Percentiles rank a stretch among this genome's conserved stretches.
phyloP scores from a whole-genome alignment of 441 rosid species.

The Gossypium lobatum region DNA sequence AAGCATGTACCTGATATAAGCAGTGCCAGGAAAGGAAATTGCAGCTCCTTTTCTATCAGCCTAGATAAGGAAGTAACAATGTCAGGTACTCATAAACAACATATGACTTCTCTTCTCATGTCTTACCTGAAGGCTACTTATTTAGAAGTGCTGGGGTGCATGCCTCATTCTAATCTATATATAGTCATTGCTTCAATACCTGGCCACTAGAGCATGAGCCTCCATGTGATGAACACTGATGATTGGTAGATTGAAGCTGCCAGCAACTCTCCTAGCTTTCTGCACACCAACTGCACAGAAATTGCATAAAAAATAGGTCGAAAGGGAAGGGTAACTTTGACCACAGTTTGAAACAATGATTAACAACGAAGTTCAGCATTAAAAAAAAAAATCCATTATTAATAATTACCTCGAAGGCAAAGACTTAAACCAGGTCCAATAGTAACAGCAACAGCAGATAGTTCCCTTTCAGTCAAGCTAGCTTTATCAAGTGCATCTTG shows the following conservation, averaged over 20 bases:
- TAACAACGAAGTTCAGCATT: neutral
- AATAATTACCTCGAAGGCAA: constrained; percentile 76
- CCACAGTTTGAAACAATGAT: neutral
- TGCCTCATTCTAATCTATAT: neutral
- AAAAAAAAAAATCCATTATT: neutral
- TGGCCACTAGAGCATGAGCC: constrained; percentile 93
- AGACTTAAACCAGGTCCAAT: constrained; percentile 97
- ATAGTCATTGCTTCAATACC: constrained; percentile 32
- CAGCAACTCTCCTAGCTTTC: constrained; percentile 80
- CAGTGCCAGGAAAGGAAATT: constrained; percentile 86
- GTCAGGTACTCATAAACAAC: neutral
- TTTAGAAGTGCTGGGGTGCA: constrained; percentile 1
- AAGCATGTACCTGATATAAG: constrained; percentile 74
- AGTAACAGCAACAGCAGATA: constrained; percentile 98
- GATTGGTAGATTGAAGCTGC: constrained; percentile 61
- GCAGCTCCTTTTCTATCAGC: constrained; percentile 61
- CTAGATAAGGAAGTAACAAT: constrained; percentile 29
- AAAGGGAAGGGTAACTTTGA: neutral
- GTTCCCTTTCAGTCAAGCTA: constrained; percentile 51
- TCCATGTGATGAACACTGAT: constrained; percentile 94
- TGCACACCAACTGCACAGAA: constrained; percentile 72
- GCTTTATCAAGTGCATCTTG: constrained; percentile 74
- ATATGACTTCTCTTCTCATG: neutral
- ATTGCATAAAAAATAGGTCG: constrained; percentile 10
- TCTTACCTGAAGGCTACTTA: neutral